A percentile compares a stretch with the other conserved stretches of the same genome.
Conservation (phyloP, 176 grass and related monocot species). For the Olyra latifolia region DNA sequence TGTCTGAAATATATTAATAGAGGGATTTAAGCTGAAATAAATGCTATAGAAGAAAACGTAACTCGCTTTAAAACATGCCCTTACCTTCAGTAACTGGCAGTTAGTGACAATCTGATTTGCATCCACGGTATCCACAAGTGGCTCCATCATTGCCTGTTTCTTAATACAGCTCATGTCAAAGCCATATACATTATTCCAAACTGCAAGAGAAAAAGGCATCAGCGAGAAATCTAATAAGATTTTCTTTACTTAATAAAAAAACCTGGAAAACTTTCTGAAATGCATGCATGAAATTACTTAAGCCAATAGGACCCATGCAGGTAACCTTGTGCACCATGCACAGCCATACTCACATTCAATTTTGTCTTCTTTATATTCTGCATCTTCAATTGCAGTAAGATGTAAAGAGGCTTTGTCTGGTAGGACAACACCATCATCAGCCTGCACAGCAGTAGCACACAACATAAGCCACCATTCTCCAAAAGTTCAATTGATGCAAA, state of each 20-base stretch:
- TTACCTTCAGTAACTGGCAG: conserved; percentile 80
- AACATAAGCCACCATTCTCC: conserved; percentile 12
- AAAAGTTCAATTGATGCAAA: not conserved
- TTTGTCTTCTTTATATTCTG: conserved; percentile 94
- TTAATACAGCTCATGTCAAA: conserved; percentile 99
- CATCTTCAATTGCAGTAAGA: conserved; percentile 96
- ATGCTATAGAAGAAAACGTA: not conserved
- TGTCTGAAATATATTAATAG: conserved; percentile 49
- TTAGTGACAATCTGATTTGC: conserved; percentile 92
- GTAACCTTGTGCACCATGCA: not conserved
- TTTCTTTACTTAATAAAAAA: not conserved
- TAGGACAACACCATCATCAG: conserved; percentile 67
- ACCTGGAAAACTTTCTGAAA: not conserved
- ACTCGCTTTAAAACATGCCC: not conserved
- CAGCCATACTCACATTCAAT: conserved; percentile 70
- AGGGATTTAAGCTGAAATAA: conserved; percentile 23
- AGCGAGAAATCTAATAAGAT: conserved; percentile 10
- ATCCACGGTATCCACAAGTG: conserved; percentile 89
- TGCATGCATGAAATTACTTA: not conserved
- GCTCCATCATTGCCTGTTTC: conserved; percentile 94
- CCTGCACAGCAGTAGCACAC: conserved; percentile 41
- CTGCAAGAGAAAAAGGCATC: conserved; percentile 35
- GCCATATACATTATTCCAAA: conserved; percentile 94
- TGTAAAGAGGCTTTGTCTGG: conserved; percentile 87
- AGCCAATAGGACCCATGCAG: not conserved